phyloP scores from a whole-genome alignment of 1,284 basidiomycete genomes.

The Ganoderma lingzhi region DNA sequence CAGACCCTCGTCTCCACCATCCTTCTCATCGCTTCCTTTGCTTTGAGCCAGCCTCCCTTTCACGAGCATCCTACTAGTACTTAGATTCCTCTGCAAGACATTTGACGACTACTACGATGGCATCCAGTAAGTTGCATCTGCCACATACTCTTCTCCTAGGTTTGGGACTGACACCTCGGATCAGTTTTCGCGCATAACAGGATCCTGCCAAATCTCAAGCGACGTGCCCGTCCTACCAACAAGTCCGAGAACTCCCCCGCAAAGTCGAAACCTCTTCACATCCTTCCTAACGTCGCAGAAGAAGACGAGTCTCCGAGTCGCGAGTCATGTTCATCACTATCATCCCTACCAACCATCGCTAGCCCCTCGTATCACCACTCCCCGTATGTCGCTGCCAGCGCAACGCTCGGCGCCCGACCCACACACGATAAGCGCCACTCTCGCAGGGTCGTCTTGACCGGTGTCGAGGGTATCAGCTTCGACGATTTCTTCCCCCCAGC shows the following conservation, averaged over 20 bases:
- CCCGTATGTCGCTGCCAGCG: conserved; percentile 27
- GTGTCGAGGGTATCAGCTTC: conserved; percentile 40
- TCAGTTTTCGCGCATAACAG: conserved; percentile 40
- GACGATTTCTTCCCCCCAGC: conserved; percentile 42
- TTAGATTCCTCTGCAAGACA: conserved; percentile 26
- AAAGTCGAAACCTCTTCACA: conserved; percentile 41
- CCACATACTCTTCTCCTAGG: conserved; percentile 1
- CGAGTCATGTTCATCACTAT: conserved; percentile 35
- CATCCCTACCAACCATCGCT: conserved; percentile 28
- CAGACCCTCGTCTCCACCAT: conserved; percentile 25
- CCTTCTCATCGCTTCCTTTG: conserved; percentile 25
- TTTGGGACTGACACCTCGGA: conserved; percentile 7
- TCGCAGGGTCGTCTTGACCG: conserved; percentile 42
- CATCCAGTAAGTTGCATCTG: conserved; percentile 33
- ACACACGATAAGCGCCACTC: conserved; percentile 40
- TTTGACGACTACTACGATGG: conserved; percentile 39
- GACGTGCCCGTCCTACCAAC: conserved; percentile 36
- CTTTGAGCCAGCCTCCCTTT: conserved; percentile 32
- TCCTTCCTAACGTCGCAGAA: conserved; percentile 40
- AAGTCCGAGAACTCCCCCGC: conserved; percentile 37
- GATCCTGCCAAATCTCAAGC: conserved; percentile 39
- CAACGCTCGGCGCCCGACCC: conserved; percentile 33
- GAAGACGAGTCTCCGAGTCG: conserved; percentile 38
- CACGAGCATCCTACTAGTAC: conserved; percentile 21
- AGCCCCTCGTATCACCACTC: conserved; percentile 20